These are phyloP conservation scores for Rhodotorula babjevae DNA, from an alignment of 768 basidiomycete species.

Conservation along the genomic window DNA sequence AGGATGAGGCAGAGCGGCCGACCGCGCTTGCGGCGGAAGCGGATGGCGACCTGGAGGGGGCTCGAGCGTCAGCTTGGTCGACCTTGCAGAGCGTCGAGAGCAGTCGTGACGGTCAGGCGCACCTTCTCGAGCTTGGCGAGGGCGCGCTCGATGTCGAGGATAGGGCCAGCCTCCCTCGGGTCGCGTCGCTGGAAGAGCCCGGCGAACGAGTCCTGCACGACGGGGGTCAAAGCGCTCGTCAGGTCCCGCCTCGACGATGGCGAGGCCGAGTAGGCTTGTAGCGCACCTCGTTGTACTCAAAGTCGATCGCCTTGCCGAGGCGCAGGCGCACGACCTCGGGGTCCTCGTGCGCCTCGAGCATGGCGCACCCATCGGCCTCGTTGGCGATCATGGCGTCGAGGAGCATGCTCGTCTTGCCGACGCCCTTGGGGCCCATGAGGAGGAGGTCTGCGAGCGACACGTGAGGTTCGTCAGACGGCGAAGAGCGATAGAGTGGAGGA, in stretches of 20 bases:
- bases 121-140: constrained; percentile 66
- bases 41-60: constrained; percentile 64
- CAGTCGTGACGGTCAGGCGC: not conserved
- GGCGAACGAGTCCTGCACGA: constrained; percentile 41
- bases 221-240: too few species aligned
- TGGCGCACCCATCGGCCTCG: constrained; percentile 53
- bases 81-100: too few species aligned
- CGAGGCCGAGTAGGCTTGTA: too few species aligned
- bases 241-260: too few species aligned
- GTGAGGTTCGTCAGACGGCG: too few species aligned
- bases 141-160: constrained; percentile 75
- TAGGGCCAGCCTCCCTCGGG: constrained; percentile 76
- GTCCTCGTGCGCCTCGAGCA: constrained; percentile 80
- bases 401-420: constrained; percentile 22
- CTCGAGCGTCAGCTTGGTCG: not conserved
- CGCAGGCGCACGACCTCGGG: constrained; percentile 75
- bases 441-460: constrained; percentile 22
- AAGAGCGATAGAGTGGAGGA: accelerated
- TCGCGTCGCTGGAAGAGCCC: constrained; percentile 76
- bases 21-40: constrained; percentile 56
- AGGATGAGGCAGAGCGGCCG: constrained; percentile 73
- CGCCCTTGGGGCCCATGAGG: constrained; percentile 27
- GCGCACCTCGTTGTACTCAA: constrained; percentile 68
- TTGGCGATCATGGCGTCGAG: constrained; percentile 34
- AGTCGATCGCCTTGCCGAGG: constrained; percentile 78